phyloP scores from a whole-genome alignment of 1,139 yeast genomes.

The Keqinozyma sinolaborantium region DNA sequence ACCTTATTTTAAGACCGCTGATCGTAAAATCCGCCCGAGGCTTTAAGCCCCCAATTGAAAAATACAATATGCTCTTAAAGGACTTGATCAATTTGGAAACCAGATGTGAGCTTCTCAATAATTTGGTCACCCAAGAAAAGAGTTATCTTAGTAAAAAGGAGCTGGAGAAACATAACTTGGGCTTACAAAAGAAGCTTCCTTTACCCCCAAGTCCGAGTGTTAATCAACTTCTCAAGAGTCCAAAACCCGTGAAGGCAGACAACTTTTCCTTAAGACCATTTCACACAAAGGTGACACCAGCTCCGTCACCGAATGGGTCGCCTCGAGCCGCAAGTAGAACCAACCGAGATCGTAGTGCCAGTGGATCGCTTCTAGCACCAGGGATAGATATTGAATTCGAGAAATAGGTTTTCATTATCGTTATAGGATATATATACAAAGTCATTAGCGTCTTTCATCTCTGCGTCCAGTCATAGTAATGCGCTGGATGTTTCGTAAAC shows the following conservation, averaged over 20 bases:
- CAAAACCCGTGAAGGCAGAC: constrained; percentile 16
- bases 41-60: constrained; percentile 37
- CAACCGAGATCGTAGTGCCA: constrained; percentile 15
- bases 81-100: constrained; percentile 26
- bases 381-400: constrained; percentile 30
- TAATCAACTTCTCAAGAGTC: neutral
- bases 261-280: constrained; percentile 42
- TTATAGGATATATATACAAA: constrained; percentile 4
- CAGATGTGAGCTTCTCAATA: constrained; percentile 21
- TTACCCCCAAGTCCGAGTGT: constrained; percentile 13
- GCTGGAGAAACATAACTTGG: constrained; percentile 23
- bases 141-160: constrained; percentile 26
- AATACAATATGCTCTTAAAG: constrained; percentile 22
- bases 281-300: constrained; percentile 38
- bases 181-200: constrained; percentile 22
- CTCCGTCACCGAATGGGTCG: constrained; percentile 38
- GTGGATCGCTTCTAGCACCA: constrained; percentile 25
- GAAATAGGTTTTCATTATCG: constrained; percentile 5
- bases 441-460: constrained; percentile 3
- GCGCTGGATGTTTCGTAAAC: constrained; percentile 31
- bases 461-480: constrained; percentile 37
- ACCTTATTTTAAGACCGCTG: constrained; percentile 41
- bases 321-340: constrained; percentile 20
- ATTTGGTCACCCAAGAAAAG: constrained; percentile 28
- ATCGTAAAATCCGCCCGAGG: constrained; percentile 33